Percentiles rank a stretch among this genome's conserved stretches.
These are phyloP conservation scores for Fusarium sp. DNA, from an alignment of 2,329 filamentous ascomycete genomes.

Conservation along the genomic window DNA sequence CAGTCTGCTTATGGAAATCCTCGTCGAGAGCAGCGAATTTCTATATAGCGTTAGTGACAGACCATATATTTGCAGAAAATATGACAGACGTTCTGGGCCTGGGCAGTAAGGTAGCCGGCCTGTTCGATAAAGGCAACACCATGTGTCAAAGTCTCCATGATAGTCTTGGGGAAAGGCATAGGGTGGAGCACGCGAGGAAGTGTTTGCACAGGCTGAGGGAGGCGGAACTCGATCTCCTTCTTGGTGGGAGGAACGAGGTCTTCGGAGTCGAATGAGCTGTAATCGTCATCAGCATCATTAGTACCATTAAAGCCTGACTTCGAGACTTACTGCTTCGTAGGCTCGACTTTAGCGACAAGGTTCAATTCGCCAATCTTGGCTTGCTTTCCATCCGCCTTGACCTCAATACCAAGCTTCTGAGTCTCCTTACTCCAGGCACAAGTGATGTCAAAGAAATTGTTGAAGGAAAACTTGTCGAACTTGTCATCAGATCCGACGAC, in stretches of 20 bases:
- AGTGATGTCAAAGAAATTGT: conserved; percentile 7
- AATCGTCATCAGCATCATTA: background rate
- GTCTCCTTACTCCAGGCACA: conserved; percentile 19
- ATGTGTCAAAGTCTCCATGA: conserved; percentile 26
- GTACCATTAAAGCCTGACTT: too few relatives aligned
- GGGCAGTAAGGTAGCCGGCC: conserved; percentile 28
- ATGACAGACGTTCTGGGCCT: conserved; percentile 12
- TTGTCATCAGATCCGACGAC: background rate
- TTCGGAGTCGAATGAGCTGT: background rate
- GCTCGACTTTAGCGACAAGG: conserved; percentile 14
- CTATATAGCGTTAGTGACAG: background rate
- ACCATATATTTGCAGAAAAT: too few relatives aligned
- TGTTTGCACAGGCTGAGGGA: conserved; percentile 6
- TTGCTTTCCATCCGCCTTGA: background rate
- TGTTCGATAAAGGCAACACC: conserved; percentile 26
- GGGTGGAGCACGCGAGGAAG: conserved; percentile 13
- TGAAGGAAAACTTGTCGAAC: conserved; percentile 14
- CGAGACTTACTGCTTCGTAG: conserved; percentile 16
- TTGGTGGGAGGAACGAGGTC: background rate
- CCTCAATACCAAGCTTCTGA: conserved; percentile 10
- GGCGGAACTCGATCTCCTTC: conserved; percentile 23
- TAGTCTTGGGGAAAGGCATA: conserved; percentile 26
- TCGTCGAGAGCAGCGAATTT: background rate
- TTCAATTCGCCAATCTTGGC: background rate
- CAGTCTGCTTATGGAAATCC: background rate